phyloP scores from a whole-genome alignment of 2,329 filamentous ascomycete species.

The Fusarium sp. region DNA sequence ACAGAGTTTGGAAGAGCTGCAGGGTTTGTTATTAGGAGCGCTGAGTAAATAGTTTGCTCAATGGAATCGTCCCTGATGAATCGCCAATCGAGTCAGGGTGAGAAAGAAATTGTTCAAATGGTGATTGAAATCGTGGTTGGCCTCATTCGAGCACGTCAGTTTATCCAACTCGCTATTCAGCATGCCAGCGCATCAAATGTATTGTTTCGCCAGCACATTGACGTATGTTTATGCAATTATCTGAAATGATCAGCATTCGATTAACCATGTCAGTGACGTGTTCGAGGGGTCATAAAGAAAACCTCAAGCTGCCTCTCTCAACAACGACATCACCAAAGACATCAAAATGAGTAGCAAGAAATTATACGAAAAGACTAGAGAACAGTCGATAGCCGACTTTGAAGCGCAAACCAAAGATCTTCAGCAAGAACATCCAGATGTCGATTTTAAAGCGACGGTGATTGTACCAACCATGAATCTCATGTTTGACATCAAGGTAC shows the following conservation, averaged over 20 bases:
- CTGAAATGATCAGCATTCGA: not conserved
- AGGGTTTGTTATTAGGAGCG: conserved; percentile 31
- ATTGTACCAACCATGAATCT: conserved; percentile 38
- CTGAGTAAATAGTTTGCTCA: conserved; percentile 23
- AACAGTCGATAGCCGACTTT: conserved; percentile 34
- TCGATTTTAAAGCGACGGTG: conserved; percentile 27
- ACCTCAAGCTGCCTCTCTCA: not conserved
- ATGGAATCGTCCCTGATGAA: too few relatives aligned
- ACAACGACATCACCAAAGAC: not conserved
- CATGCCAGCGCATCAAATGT: not conserved
- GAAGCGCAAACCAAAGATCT: conserved; percentile 20
- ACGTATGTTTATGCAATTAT: not conserved
- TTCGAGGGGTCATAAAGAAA: not conserved
- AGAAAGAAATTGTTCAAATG: not conserved
- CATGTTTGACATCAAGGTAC: conserved; percentile 34
- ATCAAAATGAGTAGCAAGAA: conserved; percentile 11
- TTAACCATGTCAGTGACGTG: not conserved
- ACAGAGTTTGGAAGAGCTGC: conserved; percentile 41
- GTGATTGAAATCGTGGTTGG: not conserved
- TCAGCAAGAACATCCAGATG: conserved; percentile 24
- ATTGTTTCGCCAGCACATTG: not conserved
- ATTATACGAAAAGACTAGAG: conserved; percentile 14
- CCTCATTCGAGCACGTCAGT: too few relatives aligned
- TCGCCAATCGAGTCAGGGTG: not conserved
- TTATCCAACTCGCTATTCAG: not conserved